A percentile compares a stretch with the other conserved stretches of the same genome.
phyloP scores from a whole-genome alignment of 106 monocot genomes.

The Vanilla planifolia region DNA sequence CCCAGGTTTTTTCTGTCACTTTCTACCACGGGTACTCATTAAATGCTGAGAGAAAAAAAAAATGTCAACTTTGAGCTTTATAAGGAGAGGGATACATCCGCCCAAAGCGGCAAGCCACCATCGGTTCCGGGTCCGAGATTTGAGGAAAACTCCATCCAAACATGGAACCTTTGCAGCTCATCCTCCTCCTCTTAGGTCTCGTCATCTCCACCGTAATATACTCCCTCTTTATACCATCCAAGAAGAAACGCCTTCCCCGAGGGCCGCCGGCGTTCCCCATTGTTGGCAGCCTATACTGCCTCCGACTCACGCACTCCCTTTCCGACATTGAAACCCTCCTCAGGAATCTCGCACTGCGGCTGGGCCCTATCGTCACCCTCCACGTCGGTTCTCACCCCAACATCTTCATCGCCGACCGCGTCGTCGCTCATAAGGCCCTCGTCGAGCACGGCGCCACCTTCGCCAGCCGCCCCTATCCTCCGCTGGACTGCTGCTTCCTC shows the following conservation, averaged over 20 bases:
- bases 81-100: too few relatives aligned
- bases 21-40: too few relatives aligned
- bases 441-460: conserved; percentile 8
- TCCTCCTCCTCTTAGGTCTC: conserved; percentile 1
- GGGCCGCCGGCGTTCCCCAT: conserved; percentile 12
- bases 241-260: not conserved
- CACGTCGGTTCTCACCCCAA: not conserved
- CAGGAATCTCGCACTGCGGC: not conserved
- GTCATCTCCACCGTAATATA: not conserved
- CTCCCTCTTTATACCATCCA: conserved; percentile 1
- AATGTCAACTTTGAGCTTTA: too few relatives aligned
- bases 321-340: conserved; percentile 2
- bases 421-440: conserved; percentile 5
- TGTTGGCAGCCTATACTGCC: conserved; percentile 12
- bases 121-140: too few relatives aligned
- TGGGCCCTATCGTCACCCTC: conserved; percentile 12
- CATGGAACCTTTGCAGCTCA: not conserved
- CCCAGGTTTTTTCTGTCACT: too few relatives aligned
- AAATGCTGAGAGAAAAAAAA: too few relatives aligned
- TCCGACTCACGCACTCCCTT: not conserved
- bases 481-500: not conserved
- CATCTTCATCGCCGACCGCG: conserved; percentile 9
- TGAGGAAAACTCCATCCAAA: too few relatives aligned
- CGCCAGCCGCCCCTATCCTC: not conserved
- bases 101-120: too few relatives aligned